phyloP scores from a whole-genome alignment of 768 basidiomycete genomes.

The Tricholoma matsutake region DNA sequence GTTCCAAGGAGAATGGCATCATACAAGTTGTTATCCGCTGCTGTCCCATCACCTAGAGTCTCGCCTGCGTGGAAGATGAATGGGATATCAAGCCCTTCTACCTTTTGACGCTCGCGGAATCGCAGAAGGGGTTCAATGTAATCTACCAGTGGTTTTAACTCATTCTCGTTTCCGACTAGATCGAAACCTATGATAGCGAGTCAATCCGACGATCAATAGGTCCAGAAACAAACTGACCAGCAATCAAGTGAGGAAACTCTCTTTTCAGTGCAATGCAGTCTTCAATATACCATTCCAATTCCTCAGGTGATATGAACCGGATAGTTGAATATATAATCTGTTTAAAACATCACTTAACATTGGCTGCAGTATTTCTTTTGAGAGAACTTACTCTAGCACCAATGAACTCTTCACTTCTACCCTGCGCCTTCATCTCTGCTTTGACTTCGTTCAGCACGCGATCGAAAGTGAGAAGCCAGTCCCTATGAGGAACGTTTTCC shows the following conservation, averaged over 20 bases:
- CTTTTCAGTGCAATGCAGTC: conserved; percentile 74
- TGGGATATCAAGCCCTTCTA: conserved; percentile 61
- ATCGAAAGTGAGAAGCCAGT: conserved; percentile 56
- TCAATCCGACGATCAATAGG: neutral
- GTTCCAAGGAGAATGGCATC: conserved; percentile 78
- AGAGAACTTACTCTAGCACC: conserved; percentile 52
- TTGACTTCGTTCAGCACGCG: conserved; percentile 51
- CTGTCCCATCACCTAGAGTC: conserved; percentile 72
- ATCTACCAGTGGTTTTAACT: conserved; percentile 52
- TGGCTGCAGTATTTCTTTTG: neutral
- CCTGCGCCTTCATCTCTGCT: conserved; percentile 45
- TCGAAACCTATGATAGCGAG: conserved; percentile 56
- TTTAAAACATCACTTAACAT: neutral
- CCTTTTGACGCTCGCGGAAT: conserved; percentile 56
- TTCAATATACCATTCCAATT: conserved; percentile 63
- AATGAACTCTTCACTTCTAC: conserved; percentile 58
- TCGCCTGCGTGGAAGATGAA: conserved; percentile 83
- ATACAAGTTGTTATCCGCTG: conserved; percentile 69
- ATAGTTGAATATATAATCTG: conserved; percentile 74
- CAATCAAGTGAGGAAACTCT: conserved; percentile 69
- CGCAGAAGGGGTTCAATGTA: conserved; percentile 59
- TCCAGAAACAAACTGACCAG: conserved; percentile 40
- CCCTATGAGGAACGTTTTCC: conserved; percentile 54
- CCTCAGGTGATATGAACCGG: conserved; percentile 50
- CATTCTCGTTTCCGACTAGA: conserved; percentile 75